Evolutionary conservation across 2,329 filamentous ascomycete species (phyloP).

Genomic region (Hortaea werneckii): DNA sequence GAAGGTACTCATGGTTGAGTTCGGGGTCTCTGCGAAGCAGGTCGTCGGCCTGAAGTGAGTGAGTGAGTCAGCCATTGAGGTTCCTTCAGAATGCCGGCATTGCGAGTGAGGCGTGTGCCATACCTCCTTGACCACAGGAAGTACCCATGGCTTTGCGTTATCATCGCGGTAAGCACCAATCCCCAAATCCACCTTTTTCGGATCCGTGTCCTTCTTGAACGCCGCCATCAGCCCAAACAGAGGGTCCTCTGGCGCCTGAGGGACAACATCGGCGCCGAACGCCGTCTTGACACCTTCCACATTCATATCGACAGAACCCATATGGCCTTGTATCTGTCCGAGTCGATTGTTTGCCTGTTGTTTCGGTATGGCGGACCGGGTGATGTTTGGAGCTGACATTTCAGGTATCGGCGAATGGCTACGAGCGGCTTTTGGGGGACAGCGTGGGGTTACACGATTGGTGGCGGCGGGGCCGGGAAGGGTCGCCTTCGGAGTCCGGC

Average conservation of each 20-base stretch:
- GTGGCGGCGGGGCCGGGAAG: background rate
- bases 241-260: conserved; percentile 73
- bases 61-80: background rate
- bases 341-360: conserved; percentile 12
- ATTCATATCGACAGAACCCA: conserved; percentile 7
- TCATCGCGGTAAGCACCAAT: conserved; percentile 92
- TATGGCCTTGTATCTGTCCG: conserved; percentile 19
- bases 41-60: conserved; percentile 64
- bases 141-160: conserved; percentile 91
- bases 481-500: background rate
- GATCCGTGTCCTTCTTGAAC: conserved; percentile 65
- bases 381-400: conserved; percentile 1
- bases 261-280: conserved; percentile 18
- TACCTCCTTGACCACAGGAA: conserved; percentile 95
- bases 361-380: background rate
- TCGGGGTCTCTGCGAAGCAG: conserved; percentile 78
- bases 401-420: background rate
- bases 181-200: conserved; percentile 86
- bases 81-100: background rate
- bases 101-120: conserved; percentile 12
- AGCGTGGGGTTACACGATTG: background rate
- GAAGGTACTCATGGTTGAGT: conserved; percentile 96
- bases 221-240: conserved; percentile 88
- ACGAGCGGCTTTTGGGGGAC: background rate
- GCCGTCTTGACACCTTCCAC: conserved; percentile 6